Evolutionary conservation across 768 basidiomycete genomes (phyloP).

Genomic region (Gyrodon lividus): DNA sequence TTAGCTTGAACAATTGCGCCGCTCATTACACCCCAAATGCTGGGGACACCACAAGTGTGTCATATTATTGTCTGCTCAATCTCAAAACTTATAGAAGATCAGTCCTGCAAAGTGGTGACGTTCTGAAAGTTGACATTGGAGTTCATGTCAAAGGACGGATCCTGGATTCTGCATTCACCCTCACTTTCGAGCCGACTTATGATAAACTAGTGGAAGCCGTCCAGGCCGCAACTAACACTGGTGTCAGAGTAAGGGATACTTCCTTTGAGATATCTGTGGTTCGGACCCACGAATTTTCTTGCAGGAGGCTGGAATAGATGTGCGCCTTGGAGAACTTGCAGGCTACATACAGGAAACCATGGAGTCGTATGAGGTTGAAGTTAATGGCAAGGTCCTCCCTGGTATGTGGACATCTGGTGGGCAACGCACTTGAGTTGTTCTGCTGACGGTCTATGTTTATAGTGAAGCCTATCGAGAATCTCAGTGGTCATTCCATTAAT

Average conservation of each 20-base stretch:
- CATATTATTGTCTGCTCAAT: not conserved
- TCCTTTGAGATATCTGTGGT: not conserved
- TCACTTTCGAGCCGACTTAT: conserved; percentile 87
- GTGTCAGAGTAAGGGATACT: conserved; percentile 63
- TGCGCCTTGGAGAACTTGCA: conserved; percentile 88
- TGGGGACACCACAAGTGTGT: conserved; percentile 78
- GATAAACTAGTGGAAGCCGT: conserved; percentile 88
- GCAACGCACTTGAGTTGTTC: not conserved
- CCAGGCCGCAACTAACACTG: conserved; percentile 91
- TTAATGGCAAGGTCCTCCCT: conserved; percentile 78
- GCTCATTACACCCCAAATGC: conserved; percentile 97
- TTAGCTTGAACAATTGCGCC: conserved; percentile 91
- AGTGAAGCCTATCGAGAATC: conserved; percentile 93
- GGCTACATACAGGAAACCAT: conserved; percentile 96
- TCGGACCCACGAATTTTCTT: not conserved
- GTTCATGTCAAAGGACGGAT: conserved; percentile 98
- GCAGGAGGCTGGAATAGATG: conserved; percentile 96
- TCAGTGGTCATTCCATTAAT: conserved; percentile 93
- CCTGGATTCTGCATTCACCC: conserved; percentile 92
- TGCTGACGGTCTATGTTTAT: conserved; percentile 4
- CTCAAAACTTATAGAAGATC: conserved; percentile 11
- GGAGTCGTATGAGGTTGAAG: conserved; percentile 97
- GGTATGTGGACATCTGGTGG: conserved; percentile 42
- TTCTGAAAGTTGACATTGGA: conserved; percentile 96
- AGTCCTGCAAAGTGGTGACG: conserved; percentile 84